These are phyloP conservation scores for Phytophthora meadii DNA, from an alignment of 352 stramenopile genomes.

Conservation along the genomic window DNA sequence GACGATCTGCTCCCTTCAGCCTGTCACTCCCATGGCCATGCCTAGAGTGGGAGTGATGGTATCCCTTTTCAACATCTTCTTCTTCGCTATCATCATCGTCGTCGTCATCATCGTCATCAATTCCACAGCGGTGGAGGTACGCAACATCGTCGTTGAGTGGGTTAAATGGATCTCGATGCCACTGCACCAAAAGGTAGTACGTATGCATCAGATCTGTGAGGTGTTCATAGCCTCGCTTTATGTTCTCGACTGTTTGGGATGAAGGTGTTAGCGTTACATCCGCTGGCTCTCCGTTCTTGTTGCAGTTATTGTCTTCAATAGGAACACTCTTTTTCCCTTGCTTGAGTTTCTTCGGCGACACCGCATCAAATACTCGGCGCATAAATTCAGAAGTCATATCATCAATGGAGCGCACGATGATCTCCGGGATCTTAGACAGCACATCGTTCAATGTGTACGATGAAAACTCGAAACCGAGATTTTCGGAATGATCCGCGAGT, in stretches of 20 bases:
- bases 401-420: conserved; percentile 81
- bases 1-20: conserved; percentile 27
- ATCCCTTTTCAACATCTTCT: conserved; percentile 44
- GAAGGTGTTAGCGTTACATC: conserved; percentile 23
- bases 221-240: conserved; percentile 69
- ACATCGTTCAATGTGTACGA: conserved; percentile 70
- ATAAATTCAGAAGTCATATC: conserved; percentile 67
- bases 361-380: conserved; percentile 46
- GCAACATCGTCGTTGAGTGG: conserved; percentile 68
- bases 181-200: conserved; percentile 90
- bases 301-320: conserved; percentile 25
- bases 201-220: conserved; percentile 89
- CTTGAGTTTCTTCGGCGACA: conserved; percentile 53
- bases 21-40: conserved; percentile 8
- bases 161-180: conserved; percentile 89
- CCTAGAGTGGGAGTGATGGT: conserved; percentile 32
- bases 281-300: conserved; percentile 23
- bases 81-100: conserved; percentile 77
- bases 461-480: conserved; percentile 82
- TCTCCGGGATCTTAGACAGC: conserved; percentile 79
- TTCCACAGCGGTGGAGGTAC: conserved; percentile 84
- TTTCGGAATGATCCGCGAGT: conserved; percentile 78
- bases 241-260: conserved; percentile 60
- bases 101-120: conserved; percentile 83
- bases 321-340: conserved; percentile 4